phyloP scores from a whole-genome alignment of 192 early-diverging fungal genomes.

The Helicostylum pulchrum region DNA sequence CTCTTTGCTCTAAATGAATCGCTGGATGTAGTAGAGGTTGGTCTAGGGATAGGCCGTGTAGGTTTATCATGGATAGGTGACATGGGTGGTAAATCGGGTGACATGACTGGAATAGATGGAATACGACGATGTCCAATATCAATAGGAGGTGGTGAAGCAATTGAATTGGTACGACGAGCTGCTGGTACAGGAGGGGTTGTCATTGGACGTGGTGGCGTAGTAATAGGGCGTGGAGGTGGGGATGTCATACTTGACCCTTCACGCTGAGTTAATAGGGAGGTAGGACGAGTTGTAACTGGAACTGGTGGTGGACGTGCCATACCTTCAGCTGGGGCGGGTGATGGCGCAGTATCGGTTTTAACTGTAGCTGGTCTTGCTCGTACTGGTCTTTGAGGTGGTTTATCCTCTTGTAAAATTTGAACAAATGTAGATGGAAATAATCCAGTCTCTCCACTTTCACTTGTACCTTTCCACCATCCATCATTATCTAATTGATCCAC shows the following conservation, averaged over 20 bases:
- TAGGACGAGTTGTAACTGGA: conserved; percentile 28
- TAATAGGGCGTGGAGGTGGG: not conserved
- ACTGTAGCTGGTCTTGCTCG: conserved; percentile 28
- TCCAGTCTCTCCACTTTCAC: conserved; percentile 50
- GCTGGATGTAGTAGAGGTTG: conserved; percentile 1
- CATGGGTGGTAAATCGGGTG: conserved; percentile 36
- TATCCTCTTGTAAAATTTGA: conserved; percentile 19
- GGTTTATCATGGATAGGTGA: conserved; percentile 22
- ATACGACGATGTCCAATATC: conserved; percentile 14
- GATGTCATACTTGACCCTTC: not conserved
- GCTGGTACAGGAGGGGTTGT: conserved; percentile 4
- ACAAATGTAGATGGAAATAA: conserved; percentile 57
- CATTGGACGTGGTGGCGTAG: conserved; percentile 1
- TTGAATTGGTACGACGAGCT: conserved; percentile 12
- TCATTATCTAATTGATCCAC: conserved; percentile 45
- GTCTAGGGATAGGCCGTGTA: conserved; percentile 24
- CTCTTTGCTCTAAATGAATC: not conserved
- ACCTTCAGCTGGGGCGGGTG: not conserved
- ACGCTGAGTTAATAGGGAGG: conserved; percentile 19
- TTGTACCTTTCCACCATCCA: conserved; percentile 55
- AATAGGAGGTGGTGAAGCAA: conserved; percentile 1
- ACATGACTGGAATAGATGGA: conserved; percentile 25
- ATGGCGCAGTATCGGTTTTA: conserved; percentile 13
- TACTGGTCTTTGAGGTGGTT: conserved; percentile 25
- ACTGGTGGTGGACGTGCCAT: conserved; percentile 28